These are phyloP conservation scores for Mortierella sp. DNA, from an alignment of 371 early-diverging fungal species.

Conservation along the genomic window DNA sequence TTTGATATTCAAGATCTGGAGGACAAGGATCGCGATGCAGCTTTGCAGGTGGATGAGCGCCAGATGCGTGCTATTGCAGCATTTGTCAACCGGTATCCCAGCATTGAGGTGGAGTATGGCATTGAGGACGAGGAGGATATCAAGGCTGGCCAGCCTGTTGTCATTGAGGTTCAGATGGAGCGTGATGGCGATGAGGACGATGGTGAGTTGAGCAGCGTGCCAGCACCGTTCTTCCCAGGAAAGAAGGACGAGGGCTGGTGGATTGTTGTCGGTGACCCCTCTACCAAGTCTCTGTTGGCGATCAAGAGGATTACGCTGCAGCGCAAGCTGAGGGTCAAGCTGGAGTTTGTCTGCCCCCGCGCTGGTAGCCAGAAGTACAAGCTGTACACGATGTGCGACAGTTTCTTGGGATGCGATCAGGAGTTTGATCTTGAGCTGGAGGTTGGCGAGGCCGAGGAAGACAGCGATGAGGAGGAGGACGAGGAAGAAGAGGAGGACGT, in stretches of 20 bases:
- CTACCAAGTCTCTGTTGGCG: constrained; percentile 83
- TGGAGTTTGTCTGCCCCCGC: constrained; percentile 90
- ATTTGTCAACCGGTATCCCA: constrained; percentile 95
- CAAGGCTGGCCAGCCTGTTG: constrained; percentile 71
- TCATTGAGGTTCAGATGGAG: constrained; percentile 78
- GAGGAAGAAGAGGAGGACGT: constrained; percentile 63
- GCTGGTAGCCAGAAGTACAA: constrained; percentile 78
- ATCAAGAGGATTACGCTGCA: constrained; percentile 92
- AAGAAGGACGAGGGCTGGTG: constrained; percentile 97
- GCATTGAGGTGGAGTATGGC: constrained; percentile 85
- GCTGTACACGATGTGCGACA: constrained; percentile 94
- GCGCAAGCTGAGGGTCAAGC: constrained; percentile 71
- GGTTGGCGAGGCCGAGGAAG: constrained; percentile 75
- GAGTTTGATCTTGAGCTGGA: constrained; percentile 86
- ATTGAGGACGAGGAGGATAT: constrained; percentile 75
- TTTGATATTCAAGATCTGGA: constrained; percentile 95
- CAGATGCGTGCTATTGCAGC: constrained; percentile 88
- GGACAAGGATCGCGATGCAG: constrained; percentile 84
- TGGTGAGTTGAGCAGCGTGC: constrained; percentile 75
- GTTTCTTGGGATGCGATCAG: constrained; percentile 95
- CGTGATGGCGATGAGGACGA: constrained; percentile 88
- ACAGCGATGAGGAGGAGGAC: constrained; percentile 61
- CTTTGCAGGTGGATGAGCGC: constrained; percentile 71
- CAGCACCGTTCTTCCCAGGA: constrained; percentile 94
- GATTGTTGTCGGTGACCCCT: constrained; percentile 91